Evolutionary conservation across 148 eudicot genomes (phyloP).

Genomic region (Limonium bicolor): DNA sequence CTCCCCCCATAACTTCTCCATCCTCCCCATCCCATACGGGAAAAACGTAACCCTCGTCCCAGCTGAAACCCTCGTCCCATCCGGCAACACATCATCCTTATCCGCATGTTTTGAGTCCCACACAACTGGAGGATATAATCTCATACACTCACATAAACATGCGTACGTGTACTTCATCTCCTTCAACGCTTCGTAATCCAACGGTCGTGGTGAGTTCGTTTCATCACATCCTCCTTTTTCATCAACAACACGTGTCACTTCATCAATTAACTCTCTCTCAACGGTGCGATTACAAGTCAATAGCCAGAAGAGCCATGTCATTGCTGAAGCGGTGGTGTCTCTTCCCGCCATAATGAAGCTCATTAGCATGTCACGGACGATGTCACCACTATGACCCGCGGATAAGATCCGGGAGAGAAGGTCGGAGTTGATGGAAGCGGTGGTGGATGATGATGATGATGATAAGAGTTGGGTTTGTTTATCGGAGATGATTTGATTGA

Average conservation of each 20-base stretch:
- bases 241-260: slow-evolving; percentile 6
- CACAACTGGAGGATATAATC: slow-evolving; percentile 80
- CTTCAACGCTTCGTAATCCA: slow-evolving; percentile 29
- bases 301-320: slow-evolving; percentile 80
- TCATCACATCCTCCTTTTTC: too few relatives aligned
- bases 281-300: slow-evolving; percentile 13
- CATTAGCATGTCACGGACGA: slow-evolving; percentile 55
- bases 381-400: slow-evolving; percentile 23
- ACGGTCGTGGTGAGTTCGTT: neutral
- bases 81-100: slow-evolving; percentile 52
- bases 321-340: slow-evolving; percentile 68
- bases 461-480: slow-evolving; percentile 4
- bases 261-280: slow-evolving; percentile 12
- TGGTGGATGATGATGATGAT: too few relatives aligned
- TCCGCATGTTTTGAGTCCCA: slow-evolving; percentile 92
- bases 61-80: slow-evolving; percentile 38
- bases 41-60: slow-evolving; percentile 73
- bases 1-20: slow-evolving; percentile 69
- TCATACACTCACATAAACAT: slow-evolving; percentile 61
- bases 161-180: slow-evolving; percentile 50
- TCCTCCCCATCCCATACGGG: slow-evolving; percentile 88
- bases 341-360: slow-evolving; percentile 81
- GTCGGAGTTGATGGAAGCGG: slow-evolving; percentile 10
- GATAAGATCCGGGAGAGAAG: slow-evolving; percentile 40
- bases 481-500: slow-evolving; percentile 21